Conservation (phyloP, 2,329 filamentous ascomycete species). For the Aureobasidium uvarum region DNA sequence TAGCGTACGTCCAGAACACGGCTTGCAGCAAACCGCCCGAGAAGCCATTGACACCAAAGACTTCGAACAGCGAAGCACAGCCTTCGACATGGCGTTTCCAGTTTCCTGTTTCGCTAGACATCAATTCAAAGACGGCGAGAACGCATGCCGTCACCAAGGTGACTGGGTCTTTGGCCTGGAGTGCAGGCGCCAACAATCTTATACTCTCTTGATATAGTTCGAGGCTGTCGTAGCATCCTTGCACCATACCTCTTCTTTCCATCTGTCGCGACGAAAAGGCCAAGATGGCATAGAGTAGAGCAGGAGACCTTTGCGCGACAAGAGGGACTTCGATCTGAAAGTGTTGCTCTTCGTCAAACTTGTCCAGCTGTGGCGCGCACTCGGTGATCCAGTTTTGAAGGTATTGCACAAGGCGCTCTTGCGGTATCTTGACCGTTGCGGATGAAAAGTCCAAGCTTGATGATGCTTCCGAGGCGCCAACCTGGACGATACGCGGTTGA, state of each 20-base stretch:
- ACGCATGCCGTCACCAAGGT: constrained; percentile 10
- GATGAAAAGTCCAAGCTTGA: constrained; percentile 4
- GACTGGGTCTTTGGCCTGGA: constrained; percentile 13
- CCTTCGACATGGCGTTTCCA: constrained; percentile 22
- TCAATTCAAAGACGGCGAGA: constrained; percentile 13
- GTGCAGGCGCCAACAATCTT: constrained; percentile 6
- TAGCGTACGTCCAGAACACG: constrained; percentile 5
- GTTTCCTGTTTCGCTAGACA: constrained; percentile 17
- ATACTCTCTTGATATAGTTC: constrained; percentile 21
- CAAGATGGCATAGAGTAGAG: constrained; percentile 15
- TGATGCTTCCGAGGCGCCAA: background rate
- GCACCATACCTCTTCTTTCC: constrained; percentile 9
- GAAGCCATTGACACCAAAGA: constrained; percentile 18
- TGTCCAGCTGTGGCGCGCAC: constrained; percentile 18
- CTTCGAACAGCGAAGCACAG: constrained; percentile 11
- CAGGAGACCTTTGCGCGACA: constrained; percentile 12
- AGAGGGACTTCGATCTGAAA: constrained; percentile 15
- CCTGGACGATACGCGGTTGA: background rate
- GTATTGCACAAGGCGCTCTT: background rate
- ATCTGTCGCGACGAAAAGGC: constrained; percentile 19
- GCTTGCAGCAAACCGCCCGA: constrained; percentile 14
- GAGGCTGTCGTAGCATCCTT: constrained; percentile 14
- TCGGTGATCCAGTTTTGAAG: constrained; percentile 17
- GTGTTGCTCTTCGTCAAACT: constrained; percentile 18
- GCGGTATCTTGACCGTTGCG: constrained; percentile 16